Evolutionary conservation across 2,329 filamentous ascomycete genomes (phyloP).

Genomic region (Tolypocladium nubicola): DNA sequence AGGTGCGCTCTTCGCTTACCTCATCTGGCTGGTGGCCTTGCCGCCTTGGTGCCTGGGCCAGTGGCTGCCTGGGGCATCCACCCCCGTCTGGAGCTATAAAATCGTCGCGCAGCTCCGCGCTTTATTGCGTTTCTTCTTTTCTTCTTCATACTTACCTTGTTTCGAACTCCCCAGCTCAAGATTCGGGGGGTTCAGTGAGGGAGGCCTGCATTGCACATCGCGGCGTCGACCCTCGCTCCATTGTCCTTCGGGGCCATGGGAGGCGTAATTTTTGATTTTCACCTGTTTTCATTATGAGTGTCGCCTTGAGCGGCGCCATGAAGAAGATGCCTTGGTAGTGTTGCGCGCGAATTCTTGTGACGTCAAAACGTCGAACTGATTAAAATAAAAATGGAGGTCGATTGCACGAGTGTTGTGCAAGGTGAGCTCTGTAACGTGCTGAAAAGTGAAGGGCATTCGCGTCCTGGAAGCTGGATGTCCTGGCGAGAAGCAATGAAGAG

Average conservation of each 20-base stretch:
- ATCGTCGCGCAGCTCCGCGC: background rate
- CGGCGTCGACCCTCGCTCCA: constrained; percentile 36
- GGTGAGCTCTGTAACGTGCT: background rate
- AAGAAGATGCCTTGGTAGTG: constrained; percentile 25
- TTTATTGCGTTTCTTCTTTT: constrained; percentile 19
- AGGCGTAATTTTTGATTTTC: constrained; percentile 43
- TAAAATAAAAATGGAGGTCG: too few relatives aligned
- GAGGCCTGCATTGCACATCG: constrained; percentile 47
- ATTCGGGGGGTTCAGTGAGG: constrained; percentile 30
- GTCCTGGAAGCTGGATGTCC: too few relatives aligned
- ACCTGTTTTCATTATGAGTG: constrained; percentile 33
- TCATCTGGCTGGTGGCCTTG: background rate
- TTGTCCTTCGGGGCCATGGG: constrained; percentile 45
- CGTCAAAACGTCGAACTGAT: too few relatives aligned
- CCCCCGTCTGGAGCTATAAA: constrained; percentile 22
- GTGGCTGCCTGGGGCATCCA: constrained; percentile 13
- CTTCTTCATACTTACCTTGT: constrained; percentile 47
- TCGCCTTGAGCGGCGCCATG: constrained; percentile 27
- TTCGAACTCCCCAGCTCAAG: constrained; percentile 33
- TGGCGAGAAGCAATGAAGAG: background rate
- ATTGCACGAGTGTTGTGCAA: too few relatives aligned
- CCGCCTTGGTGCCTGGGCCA: constrained; percentile 4
- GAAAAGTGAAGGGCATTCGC: too few relatives aligned
- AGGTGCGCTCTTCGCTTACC: constrained; percentile 8
- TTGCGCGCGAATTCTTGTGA: too few relatives aligned